These are phyloP conservation scores for Fomitopsis pinicola DNA, from an alignment of 1,284 basidiomycete genomes.

Conservation along the genomic window DNA sequence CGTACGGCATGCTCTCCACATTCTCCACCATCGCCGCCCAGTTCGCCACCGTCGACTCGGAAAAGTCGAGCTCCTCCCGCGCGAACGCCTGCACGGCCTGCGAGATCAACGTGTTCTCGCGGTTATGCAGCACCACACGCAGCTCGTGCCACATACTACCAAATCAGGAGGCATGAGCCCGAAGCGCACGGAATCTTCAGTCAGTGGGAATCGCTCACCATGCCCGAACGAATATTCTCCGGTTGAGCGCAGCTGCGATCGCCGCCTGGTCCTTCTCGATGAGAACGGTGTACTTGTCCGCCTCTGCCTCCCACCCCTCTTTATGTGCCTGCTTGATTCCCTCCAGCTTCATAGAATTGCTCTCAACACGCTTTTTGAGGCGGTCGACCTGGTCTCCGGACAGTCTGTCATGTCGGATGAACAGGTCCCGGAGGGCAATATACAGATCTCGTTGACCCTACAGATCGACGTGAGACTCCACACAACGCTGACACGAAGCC, in stretches of 20 bases:
- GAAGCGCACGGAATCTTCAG: neutral
- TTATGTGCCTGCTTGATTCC: conserved; percentile 62
- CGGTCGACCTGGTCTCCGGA: conserved; percentile 84
- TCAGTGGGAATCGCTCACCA: conserved; percentile 45
- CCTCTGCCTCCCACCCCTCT: conserved; percentile 81
- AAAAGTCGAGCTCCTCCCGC: conserved; percentile 64
- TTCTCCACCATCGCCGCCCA: conserved; percentile 72
- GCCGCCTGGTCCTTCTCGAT: conserved; percentile 78
- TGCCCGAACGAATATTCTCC: conserved; percentile 80
- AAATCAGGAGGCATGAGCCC: neutral
- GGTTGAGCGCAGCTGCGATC: conserved; percentile 64
- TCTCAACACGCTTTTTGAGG: conserved; percentile 80
- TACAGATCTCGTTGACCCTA: conserved; percentile 87
- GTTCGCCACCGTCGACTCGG: conserved; percentile 56
- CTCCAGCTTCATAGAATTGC: conserved; percentile 72
- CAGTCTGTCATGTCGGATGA: conserved; percentile 77
- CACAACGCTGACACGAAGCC: no score
- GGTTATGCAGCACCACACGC: conserved; percentile 81
- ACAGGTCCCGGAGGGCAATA: conserved; percentile 78
- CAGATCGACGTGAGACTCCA: no score
- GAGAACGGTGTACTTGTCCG: conserved; percentile 60
- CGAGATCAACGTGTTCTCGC: conserved; percentile 80
- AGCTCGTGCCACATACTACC: conserved; percentile 89
- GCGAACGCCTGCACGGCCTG: conserved; percentile 69
- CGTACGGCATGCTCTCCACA: conserved; percentile 79